Conservation (phyloP, 148 eudicot genomes). For the Limonium bicolor region DNA sequence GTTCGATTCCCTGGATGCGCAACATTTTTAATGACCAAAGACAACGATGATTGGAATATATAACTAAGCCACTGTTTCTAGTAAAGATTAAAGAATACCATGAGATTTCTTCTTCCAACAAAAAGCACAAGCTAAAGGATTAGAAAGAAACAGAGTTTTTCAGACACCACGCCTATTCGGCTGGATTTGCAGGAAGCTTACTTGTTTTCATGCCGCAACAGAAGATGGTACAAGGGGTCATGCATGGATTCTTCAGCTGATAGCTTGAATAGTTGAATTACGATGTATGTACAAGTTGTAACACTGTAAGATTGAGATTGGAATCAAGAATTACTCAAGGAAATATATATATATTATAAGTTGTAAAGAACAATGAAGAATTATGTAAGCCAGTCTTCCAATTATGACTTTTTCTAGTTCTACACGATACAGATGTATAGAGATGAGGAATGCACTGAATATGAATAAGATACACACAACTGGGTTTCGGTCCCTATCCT, state of each 20-base stretch:
- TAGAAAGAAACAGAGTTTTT: too few relatives aligned
- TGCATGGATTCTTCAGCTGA: slow-evolving; percentile 42
- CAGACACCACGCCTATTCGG: too few relatives aligned
- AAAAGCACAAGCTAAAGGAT: not conserved
- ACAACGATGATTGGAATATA: not conserved
- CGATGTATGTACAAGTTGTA: slow-evolving; percentile 51
- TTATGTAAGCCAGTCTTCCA: too few relatives aligned
- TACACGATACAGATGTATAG: too few relatives aligned
- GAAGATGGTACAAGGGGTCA: slow-evolving; percentile 53
- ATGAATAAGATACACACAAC: too few relatives aligned
- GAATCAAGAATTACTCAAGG: too few relatives aligned
- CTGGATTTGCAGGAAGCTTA: too few relatives aligned
- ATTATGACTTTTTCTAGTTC: too few relatives aligned
- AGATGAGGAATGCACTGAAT: too few relatives aligned
- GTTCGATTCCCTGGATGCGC: not conserved
- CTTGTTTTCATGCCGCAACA: slow-evolving; percentile 26
- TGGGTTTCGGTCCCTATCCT: too few relatives aligned
- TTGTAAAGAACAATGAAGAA: too few relatives aligned
- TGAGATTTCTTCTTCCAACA: not conserved
- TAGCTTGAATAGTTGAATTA: slow-evolving; percentile 43
- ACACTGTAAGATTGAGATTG: slow-evolving; percentile 45
- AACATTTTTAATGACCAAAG: not conserved
- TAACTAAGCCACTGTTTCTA: not conserved
- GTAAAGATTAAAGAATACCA: not conserved
- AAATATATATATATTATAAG: too few relatives aligned